These are phyloP conservation scores for Fusarium acutatum DNA, from an alignment of 2,329 filamentous ascomycete species.

Conservation along the genomic window DNA sequence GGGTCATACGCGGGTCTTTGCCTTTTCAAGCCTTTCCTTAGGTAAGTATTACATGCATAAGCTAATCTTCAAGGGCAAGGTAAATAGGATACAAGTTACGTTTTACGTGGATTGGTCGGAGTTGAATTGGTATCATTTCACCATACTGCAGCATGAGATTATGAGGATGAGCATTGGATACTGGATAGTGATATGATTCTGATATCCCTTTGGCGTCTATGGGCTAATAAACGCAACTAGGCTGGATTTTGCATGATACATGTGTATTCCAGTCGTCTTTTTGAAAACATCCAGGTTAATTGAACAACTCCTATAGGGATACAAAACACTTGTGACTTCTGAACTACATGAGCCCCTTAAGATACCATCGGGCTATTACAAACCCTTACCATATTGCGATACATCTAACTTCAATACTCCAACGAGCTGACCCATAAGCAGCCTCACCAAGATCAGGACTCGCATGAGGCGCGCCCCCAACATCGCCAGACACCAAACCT, in stretches of 20 bases:
- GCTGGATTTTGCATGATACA: fast-evolving
- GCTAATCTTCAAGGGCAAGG: background rate
- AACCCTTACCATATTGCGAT: background rate
- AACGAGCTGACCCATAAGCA: background rate
- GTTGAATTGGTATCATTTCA: background rate
- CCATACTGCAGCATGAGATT: background rate
- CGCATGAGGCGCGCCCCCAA: background rate
- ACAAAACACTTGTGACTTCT: background rate
- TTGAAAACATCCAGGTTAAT: background rate
- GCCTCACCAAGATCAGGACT: background rate
- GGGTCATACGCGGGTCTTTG: background rate
- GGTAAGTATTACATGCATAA: background rate
- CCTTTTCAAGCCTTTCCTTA: background rate
- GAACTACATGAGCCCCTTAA: background rate
- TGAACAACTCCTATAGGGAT: background rate
- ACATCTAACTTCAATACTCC: background rate
- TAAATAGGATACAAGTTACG: background rate
- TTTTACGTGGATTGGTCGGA: background rate
- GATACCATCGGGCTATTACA: background rate
- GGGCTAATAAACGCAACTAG: background rate
- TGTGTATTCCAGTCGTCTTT: background rate
- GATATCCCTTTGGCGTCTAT: fast-evolving
- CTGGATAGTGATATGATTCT: background rate
- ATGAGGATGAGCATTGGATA: background rate
- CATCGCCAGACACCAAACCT: background rate